A percentile compares a stretch with the other conserved stretches of the same genome.
phyloP scores from a whole-genome alignment of 192 early-diverging fungal genomes.

The Coemansia guatemalensis region DNA sequence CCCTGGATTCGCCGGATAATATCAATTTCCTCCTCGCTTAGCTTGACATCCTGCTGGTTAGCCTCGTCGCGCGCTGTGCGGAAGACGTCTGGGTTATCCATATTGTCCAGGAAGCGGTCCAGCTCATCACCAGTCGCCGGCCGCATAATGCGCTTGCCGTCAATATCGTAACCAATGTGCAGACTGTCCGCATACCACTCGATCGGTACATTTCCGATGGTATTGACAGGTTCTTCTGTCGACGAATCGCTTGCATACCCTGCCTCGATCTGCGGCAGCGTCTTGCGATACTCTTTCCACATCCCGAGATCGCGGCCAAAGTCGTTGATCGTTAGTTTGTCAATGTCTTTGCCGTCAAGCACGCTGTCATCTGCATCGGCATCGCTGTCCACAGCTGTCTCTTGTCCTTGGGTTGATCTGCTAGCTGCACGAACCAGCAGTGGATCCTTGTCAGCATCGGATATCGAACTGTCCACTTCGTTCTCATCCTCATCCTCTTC shows the following conservation, averaged over 20 bases:
- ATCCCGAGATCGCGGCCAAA: constrained; percentile 38
- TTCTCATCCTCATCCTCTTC: constrained; percentile 51
- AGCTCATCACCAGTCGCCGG: constrained; percentile 91
- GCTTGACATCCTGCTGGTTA: constrained; percentile 78
- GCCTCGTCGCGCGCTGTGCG: constrained; percentile 79
- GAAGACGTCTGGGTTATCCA: constrained; percentile 95
- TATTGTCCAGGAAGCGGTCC: constrained; percentile 86
- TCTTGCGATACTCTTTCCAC: constrained; percentile 55
- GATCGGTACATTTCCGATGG: constrained; percentile 93
- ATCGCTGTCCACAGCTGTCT: constrained; percentile 44
- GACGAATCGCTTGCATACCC: constrained; percentile 91
- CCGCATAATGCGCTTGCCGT: constrained; percentile 89
- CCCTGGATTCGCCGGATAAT: constrained; percentile 88
- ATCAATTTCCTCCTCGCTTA: constrained; percentile 88
- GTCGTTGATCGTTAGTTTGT: constrained; percentile 47
- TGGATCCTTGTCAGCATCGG: constrained; percentile 12
- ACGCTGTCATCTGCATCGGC: constrained; percentile 21
- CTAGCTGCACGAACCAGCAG: constrained; percentile 52
- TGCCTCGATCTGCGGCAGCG: constrained; percentile 87
- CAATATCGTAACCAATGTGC: constrained; percentile 94
- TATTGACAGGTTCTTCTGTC: constrained; percentile 86
- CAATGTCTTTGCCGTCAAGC: constrained; percentile 44
- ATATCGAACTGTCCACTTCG: constrained; percentile 48
- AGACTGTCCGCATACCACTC: constrained; percentile 97
- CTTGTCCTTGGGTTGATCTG: constrained; percentile 52